These are phyloP conservation scores for Melampsora larici-populina DNA, from an alignment of 1,284 basidiomycete genomes.

Conservation along the genomic window DNA sequence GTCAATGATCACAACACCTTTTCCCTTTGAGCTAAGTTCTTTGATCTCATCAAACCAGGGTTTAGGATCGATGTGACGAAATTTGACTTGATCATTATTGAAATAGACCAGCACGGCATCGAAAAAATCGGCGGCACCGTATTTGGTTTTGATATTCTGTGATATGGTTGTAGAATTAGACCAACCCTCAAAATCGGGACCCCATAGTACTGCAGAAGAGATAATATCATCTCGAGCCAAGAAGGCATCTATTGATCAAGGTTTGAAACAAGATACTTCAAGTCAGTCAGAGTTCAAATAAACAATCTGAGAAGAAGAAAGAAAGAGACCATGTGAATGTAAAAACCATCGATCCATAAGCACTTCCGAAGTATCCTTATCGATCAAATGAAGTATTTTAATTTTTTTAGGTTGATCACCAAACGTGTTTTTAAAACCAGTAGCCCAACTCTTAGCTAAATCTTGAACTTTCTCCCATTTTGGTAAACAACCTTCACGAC, in stretches of 20 bases:
- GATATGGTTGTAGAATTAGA: neutral
- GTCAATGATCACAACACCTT: slow-evolving; percentile 40
- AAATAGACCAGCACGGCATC: slow-evolving; percentile 41
- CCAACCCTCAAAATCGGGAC: slow-evolving; percentile 34
- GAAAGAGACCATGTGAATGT: slow-evolving; percentile 27
- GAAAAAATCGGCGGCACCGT: slow-evolving; percentile 24
- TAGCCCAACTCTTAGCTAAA: slow-evolving; percentile 34
- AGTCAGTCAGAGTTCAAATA: neutral
- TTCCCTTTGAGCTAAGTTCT: slow-evolving; percentile 27
- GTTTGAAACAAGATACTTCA: neutral
- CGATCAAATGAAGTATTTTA: slow-evolving; percentile 36
- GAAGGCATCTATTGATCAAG: slow-evolving; percentile 28
- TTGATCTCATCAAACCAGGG: slow-evolving; percentile 39
- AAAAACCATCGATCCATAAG: slow-evolving; percentile 41
- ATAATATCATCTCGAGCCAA: slow-evolving; percentile 17
- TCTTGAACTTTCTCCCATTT: slow-evolving; percentile 33
- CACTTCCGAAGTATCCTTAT: slow-evolving; percentile 40
- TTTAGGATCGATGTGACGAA: slow-evolving; percentile 36
- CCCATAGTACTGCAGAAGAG: slow-evolving; percentile 28
- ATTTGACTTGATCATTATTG: slow-evolving; percentile 42
- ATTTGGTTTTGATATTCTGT: slow-evolving; percentile 24
- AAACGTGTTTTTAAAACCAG: slow-evolving; percentile 6
- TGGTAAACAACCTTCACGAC: slow-evolving; percentile 18
- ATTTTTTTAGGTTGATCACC: slow-evolving; percentile 5
- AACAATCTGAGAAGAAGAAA: slow-evolving; percentile 1